Evolutionary conservation across 495 filamentous ascomycete genomes (phyloP), one percentile per base, ranked within the genome.

Genomic region (Penicillium maclennaniae): DNA sequence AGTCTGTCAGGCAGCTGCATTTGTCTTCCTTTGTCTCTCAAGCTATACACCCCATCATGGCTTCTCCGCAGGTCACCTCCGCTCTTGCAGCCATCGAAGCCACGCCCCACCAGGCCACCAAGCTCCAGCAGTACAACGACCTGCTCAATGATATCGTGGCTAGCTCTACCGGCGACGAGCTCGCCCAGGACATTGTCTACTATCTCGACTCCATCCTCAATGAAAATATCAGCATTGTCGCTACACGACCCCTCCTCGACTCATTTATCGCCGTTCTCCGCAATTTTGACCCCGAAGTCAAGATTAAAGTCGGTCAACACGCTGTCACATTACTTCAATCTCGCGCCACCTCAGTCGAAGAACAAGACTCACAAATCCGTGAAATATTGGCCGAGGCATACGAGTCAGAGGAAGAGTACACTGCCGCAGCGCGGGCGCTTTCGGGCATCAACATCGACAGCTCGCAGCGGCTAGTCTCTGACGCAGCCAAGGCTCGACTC

Each of bases 361-460:
- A 97, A 68, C 83, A 87, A 53, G 89, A 91, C 59, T 79, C 85
- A 1, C 78, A 80, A 51, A 81, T 97, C 46, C 86, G 91, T 43
- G 84, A 91, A 59, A 79, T 90, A 21, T 77, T 95, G 6, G 93
- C 95, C 5, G 80, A 87, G 47, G 88, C 91, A 21, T 86, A 93
- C 74, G 90, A 96, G 67, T 69, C 68, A 25, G 78, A 88, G 53
- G 91, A 96, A 19, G 89, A 96, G 63, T 92, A 88, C 70, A 70
- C 77, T 6, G 79, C 80, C 12, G 89, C 91, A 0, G 93, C 93
- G 4, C 82, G 84, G 56, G 78, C 81, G 7, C 83, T 98, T 3
- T 77, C 89, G 62, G 87, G 85, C 21, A 95, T 97, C 59, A 87
- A 89, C 28, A 83, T 97, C 16, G 91, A 97, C 64, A 86, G 81